Base-by-base conservation (phyloP, 2,329 filamentous ascomycete species). In the Ophiostoma angusticollis region DNA sequence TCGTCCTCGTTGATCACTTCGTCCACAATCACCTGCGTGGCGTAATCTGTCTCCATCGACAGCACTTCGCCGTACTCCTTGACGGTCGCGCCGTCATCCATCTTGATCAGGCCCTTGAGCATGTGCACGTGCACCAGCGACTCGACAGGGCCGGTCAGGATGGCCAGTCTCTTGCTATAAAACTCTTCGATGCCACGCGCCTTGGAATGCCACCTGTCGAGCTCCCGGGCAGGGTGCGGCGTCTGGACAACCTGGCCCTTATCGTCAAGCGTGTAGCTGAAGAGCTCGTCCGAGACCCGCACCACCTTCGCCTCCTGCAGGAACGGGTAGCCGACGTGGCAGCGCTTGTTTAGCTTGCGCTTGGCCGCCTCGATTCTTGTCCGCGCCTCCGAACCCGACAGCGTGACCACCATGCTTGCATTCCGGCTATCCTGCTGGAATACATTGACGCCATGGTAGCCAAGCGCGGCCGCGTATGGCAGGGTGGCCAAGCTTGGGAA, bases 361-460 rank as follows among this genome's bases (percentile, higher is more conserved):
- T 85, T 84, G 40, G 87, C 87, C 39, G 73, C 63, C 48, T 83
- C 77, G 17, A 78, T 67, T 47, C 74, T 82, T 34, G 80, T 78
- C 25, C 80, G 77, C 42, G 64, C 61, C 46, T 87, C 84, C 0
- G 83, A 74, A 27, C 84, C 80, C 23, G 78, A 69, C 35, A 98
- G 66, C 2, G 84, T 94, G 41, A 96, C 72, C 18, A 96, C 75
- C 77, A 96, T 87, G 58, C 89, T 98, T 58, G 95, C 87, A 54
- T 96, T 96, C 35, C 85, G 80, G 56, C 87, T 95, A 50, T 96
- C 91, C 50, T 89, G 78, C 55, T 94, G 86, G 64, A 98, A 98
- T 24, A 98, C 85, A 46, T 80, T 91, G 45, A 98, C 84, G 3
- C 86, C 86, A 49, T 93, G 84, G 58, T 86, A 93, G 8, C 79